These are phyloP conservation scores for Aethionema arabicum DNA, from an alignment of 345 rosid species.

Conservation along the genomic window DNA sequence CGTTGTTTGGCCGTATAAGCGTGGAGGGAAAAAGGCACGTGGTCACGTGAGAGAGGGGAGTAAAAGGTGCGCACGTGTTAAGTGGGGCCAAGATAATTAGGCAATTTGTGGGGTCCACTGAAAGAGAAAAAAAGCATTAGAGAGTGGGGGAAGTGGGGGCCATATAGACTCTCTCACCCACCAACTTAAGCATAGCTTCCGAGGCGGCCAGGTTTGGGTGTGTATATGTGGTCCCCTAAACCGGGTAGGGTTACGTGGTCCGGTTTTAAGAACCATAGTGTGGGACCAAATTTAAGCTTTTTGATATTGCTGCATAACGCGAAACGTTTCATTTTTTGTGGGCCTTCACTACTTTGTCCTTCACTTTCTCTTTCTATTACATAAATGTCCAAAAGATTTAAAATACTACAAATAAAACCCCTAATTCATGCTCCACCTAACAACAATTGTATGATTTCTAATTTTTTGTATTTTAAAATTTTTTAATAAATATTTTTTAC, in stretches of 20 bases:
- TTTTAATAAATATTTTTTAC: background rate
- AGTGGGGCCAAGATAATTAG: constrained; percentile 47
- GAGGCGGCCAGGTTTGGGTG: constrained; percentile 45
- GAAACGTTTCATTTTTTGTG: constrained; percentile 27
- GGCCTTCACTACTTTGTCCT: constrained; percentile 28
- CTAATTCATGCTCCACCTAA: constrained; percentile 31
- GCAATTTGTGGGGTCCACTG: constrained; percentile 44
- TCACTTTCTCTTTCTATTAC: constrained; percentile 20
- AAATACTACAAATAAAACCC: constrained; percentile 2
- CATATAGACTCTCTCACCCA: constrained; percentile 26
- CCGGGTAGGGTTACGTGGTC: constrained; percentile 44
- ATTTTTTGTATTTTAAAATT: too few species aligned
- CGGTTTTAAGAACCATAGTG: constrained; percentile 20
- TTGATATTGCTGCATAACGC: constrained; percentile 1
- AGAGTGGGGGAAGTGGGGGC: constrained; percentile 30
- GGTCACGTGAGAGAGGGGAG: constrained; percentile 46
- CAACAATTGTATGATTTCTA: constrained; percentile 23
- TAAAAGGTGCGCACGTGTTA: constrained; percentile 56
- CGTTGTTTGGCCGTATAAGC: background rate
- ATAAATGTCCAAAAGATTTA: background rate
- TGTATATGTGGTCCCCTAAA: constrained; percentile 47
- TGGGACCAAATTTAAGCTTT: constrained; percentile 22
- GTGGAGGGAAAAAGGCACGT: constrained; percentile 46
- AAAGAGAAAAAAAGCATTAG: constrained; percentile 9
- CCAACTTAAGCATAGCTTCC: constrained; percentile 42